Base-by-base conservation (phyloP, 108 stramenopile genomes). In the Discostella pseudostelligera region DNA sequence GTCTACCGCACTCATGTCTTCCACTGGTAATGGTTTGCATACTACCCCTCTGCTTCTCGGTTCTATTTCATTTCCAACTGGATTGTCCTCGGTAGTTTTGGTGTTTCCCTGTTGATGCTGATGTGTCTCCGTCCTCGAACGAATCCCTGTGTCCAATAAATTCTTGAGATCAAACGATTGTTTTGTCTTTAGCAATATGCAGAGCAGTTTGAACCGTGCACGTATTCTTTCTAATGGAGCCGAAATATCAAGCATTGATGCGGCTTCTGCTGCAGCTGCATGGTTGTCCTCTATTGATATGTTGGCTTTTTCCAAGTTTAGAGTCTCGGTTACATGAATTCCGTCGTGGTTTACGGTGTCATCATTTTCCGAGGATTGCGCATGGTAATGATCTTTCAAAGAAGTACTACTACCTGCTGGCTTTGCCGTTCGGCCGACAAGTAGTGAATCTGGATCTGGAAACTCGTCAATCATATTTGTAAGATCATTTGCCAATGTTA, bases 121-220 rank as follows among this genome's bases (percentile, higher is more conserved):
- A n/a, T n/a, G n/a, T n/a, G n/a, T n/a, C n/a, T n/a, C n/a, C n/a
- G n/a, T n/a, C n/a, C n/a, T n/a, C n/a, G n/a, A n/a, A n/a, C n/a
- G n/a, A n/a, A n/a, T n/a, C n/a, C n/a, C n/a, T n/a, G n/a, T n/a
- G n/a, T 51, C 50, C 50, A 67, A 55, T 51, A 65, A 37, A 22
- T 56, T 44, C 59, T 61, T 50, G 0, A 61, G 26, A 35, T 61
- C 69, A 44, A 61, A 70, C 11, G 55, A 29, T 61, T 70, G 69
- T 13, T 42, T 19, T 8, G 68, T 59, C 51, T 48, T 58, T 22
- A 70, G 20, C 28, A 70, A 29, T 22, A 61, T 57, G 39, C 55
- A 54, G 2, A 74, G 24, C 67, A 68, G 20, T 43, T 69, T 67
- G 22, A 58, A 66, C 51, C 79, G 81, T 22, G 71, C 54, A 36